Base-by-base conservation (phyloP, 106 monocot genomes). In the Ottelia alismoides region DNA sequence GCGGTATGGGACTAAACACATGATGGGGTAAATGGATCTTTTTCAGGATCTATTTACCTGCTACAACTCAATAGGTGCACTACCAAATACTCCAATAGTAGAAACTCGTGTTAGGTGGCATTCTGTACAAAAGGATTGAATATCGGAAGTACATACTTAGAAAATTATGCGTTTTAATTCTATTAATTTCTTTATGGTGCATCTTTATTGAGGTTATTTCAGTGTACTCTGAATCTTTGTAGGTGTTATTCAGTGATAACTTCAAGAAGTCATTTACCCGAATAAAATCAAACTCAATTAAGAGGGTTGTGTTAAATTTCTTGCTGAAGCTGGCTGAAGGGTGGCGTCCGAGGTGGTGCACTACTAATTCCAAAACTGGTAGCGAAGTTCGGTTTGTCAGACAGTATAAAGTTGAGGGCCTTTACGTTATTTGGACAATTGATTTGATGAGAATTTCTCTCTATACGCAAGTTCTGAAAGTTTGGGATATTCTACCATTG, bases 161-260 rank as follows among this genome's bases (percentile, higher is more conserved):
- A n/a, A n/a, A n/a, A n/a, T n/a, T n/a, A n/a, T n/a, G n/a, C n/a
- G n/a, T n/a, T n/a, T n/a, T n/a, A n/a, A n/a, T n/a, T n/a, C n/a
- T n/a, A n/a, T n/a, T n/a, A n/a, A n/a, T n/a, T n/a, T n/a, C n/a
- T n/a, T n/a, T n/a, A n/a, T n/a, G n/a, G n/a, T n/a, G n/a, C n/a
- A n/a, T n/a, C n/a, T n/a, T n/a, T n/a, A n/a, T n/a, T n/a, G n/a
- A n/a, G n/a, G n/a, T n/a, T n/a, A n/a, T n/a, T n/a, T n/a, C n/a
- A n/a, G n/a, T n/a, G n/a, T n/a, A n/a, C n/a, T n/a, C n/a, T n/a
- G n/a, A n/a, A n/a, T n/a, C 16, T 6, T 43, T 43, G 40, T 63
- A 83, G 83, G 70, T 83, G 3, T 49, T 78, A 10, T 70, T 83
- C 25, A 83, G 83, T 50, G 70, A 74, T 24, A 57, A 67, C 17